phyloP scores from a whole-genome alignment of 1,284 basidiomycete genomes.

The Cryptococcus sp. region DNA sequence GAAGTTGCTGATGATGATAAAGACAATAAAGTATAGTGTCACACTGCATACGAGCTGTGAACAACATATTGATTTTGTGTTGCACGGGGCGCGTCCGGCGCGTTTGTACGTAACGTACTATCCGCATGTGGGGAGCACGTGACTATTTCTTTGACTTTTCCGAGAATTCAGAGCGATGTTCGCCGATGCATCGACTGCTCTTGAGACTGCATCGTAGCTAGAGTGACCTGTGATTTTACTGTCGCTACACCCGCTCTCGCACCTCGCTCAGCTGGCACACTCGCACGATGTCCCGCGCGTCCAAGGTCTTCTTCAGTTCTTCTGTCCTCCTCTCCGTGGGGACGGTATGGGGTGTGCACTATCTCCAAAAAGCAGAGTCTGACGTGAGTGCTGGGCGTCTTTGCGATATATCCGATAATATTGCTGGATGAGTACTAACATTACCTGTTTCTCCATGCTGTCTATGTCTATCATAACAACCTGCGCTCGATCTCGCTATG shows the following conservation, averaged over 20 bases:
- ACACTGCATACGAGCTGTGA: too few relatives aligned
- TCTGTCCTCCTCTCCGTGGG: conserved; percentile 67
- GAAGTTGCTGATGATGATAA: too few relatives aligned
- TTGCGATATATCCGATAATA: neutral
- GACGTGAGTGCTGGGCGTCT: conserved; percentile 59
- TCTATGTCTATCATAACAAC: neutral
- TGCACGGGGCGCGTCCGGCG: too few relatives aligned
- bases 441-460: neutral
- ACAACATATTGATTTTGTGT: too few relatives aligned
- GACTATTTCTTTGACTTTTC: too few relatives aligned
- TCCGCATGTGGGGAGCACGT: too few relatives aligned
- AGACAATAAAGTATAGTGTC: too few relatives aligned
- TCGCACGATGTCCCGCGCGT: conserved; percentile 65
- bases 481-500: conserved; percentile 8
- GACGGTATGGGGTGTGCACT: conserved; percentile 90
- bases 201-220: too few relatives aligned
- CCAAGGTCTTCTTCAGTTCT: conserved; percentile 73
- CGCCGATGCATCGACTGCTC: too few relatives aligned
- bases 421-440: neutral
- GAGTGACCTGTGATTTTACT: too few relatives aligned
- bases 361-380: conserved; percentile 79
- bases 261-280: neutral
- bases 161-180: too few relatives aligned
- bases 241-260: neutral
- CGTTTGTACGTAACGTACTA: too few relatives aligned